phyloP scores from a whole-genome alignment of 2,329 filamentous ascomycete species.

The Epichloe gansuensis region DNA sequence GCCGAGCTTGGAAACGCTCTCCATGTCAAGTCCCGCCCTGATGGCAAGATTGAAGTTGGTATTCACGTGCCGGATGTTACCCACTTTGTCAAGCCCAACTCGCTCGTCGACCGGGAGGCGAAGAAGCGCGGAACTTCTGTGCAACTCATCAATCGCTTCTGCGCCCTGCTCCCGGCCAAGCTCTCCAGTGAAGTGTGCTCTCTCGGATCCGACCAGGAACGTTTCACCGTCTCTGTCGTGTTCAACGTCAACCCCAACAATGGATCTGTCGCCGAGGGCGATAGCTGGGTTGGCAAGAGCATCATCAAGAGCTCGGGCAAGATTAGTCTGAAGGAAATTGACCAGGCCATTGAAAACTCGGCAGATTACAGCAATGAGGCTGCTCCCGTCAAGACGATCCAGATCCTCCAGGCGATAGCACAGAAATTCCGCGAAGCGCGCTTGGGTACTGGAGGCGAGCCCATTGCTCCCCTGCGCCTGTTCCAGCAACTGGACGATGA shows the following conservation, averaged over 20 bases:
- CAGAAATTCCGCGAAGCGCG: slow-evolving; percentile 85
- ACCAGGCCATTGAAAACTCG: slow-evolving; percentile 60
- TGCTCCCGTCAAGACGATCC: slow-evolving; percentile 63
- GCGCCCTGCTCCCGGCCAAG: slow-evolving; percentile 80
- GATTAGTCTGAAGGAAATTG: slow-evolving; percentile 74
- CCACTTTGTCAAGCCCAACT: slow-evolving; percentile 94
- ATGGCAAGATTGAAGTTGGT: slow-evolving; percentile 86
- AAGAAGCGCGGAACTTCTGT: slow-evolving; percentile 97
- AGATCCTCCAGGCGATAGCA: slow-evolving; percentile 67
- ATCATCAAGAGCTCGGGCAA: slow-evolving; percentile 87
- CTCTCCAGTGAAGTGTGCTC: slow-evolving; percentile 82
- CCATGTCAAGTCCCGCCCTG: slow-evolving; percentile 72
- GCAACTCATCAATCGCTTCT: slow-evolving; percentile 77
- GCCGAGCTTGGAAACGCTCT: slow-evolving; percentile 86
- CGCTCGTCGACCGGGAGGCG: slow-evolving; percentile 88
- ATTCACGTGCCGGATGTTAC: slow-evolving; percentile 91
- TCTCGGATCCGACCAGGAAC: slow-evolving; percentile 73
- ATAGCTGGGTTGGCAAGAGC: slow-evolving; percentile 87
- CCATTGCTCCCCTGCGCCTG: slow-evolving; percentile 75
- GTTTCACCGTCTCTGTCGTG: slow-evolving; percentile 83
- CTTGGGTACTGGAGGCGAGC: slow-evolving; percentile 65
- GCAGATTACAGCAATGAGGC: slow-evolving; percentile 50
- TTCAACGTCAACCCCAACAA: slow-evolving; percentile 80
- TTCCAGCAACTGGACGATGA: slow-evolving; percentile 94
- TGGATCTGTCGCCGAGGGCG: slow-evolving; percentile 67